A percentile compares a stretch with the other conserved stretches of the same genome.
Conservation (phyloP, 805 yeast genomes). For the Schwanniomyces yamadae region DNA sequence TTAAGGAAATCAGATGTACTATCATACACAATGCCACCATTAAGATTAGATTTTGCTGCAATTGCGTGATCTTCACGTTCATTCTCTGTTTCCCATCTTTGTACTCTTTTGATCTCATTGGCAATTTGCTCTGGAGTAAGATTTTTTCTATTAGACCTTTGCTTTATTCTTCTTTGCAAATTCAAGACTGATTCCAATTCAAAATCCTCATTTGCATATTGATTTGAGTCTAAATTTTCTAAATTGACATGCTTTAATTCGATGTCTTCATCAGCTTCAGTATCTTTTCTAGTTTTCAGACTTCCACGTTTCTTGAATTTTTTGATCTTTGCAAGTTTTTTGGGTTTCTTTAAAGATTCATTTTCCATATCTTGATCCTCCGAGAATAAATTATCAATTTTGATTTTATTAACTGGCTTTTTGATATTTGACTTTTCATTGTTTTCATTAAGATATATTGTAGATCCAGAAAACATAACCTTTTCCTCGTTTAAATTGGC, state of each 20-base stretch:
- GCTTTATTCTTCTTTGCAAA: conserved; percentile 21
- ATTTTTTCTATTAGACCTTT: conserved; percentile 22
- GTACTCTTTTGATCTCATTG: conserved; percentile 29
- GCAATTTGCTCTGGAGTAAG: conserved; percentile 38
- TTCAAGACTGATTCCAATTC: conserved; percentile 22
- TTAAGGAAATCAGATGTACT: conserved; percentile 43
- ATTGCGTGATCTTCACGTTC: conserved; percentile 11
- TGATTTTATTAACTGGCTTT: not conserved
- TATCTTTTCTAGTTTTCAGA: conserved; percentile 30
- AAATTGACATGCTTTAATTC: conserved; percentile 31
- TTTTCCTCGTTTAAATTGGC: conserved; percentile 7
- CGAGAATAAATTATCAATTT: conserved; percentile 1
- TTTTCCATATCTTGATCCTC: conserved; percentile 6
- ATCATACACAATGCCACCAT: conserved; percentile 31
- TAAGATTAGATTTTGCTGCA: conserved; percentile 4
- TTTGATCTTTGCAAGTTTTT: conserved; percentile 35
- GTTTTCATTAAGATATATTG: conserved; percentile 4
- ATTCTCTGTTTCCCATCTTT: conserved; percentile 17
- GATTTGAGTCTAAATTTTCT: conserved; percentile 21
- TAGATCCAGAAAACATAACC: conserved; percentile 7
- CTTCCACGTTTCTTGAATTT: conserved; percentile 42
- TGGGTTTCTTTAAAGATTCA: conserved; percentile 12
- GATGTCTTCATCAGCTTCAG: conserved; percentile 13
- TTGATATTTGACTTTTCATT: not conserved
- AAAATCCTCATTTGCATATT: conserved; percentile 24